Evolutionary conservation across 192 early-diverging fungal genomes (phyloP), one percentile per base, ranked within the genome.

Genomic region (Umbelopsis isabellina): DNA sequence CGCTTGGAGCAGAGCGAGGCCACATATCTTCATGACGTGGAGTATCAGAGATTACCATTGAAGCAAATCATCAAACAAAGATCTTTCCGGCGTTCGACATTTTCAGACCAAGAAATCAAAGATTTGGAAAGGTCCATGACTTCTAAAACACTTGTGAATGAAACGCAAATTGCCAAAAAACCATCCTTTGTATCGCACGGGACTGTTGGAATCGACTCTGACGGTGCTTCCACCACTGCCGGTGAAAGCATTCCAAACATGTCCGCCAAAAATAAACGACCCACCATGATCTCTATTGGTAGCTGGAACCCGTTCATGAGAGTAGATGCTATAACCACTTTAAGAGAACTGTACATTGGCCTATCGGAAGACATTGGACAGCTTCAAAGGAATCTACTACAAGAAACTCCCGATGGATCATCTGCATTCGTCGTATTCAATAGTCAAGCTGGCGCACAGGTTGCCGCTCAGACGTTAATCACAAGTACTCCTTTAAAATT

Each of bases 361-460:
- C 48, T 86, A 2, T 80, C 82, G 75, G 48, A 72, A 13, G 68
- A 71, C 20, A 89, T 89, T 21, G 76, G 75, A 0, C 41, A 80
- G 13, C 67, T 67, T 0, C 73, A 76, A 48, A 37, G 78, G 48
- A 35, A 15, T 35, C 4, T 61, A 7, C 27, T 61, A 5, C 33
- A 25, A 12, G 30, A 61, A 16, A 25, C 21, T 74, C 12, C 64
- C 68, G 15, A 52, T 49, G 30, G 13, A 65, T 4, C 58, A 75
- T 87, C 90, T 27, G 91, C 91, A 5, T 91, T 95, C 75, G 84
- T 95, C 10, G 81, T 89, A 70, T 95, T 95, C 72, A 83, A 85
- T 41, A 80, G 78, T 65, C 83, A 88, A 45, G 80, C 89, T 46
- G 84, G 86, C 0, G 88, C 93, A 0, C 91, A 95, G 41, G 83